A percentile compares a stretch with the other conserved stretches of the same genome.
Evolutionary conservation across 1,139 yeast species (phyloP).

Genomic region (Taiozyma sp.): DNA sequence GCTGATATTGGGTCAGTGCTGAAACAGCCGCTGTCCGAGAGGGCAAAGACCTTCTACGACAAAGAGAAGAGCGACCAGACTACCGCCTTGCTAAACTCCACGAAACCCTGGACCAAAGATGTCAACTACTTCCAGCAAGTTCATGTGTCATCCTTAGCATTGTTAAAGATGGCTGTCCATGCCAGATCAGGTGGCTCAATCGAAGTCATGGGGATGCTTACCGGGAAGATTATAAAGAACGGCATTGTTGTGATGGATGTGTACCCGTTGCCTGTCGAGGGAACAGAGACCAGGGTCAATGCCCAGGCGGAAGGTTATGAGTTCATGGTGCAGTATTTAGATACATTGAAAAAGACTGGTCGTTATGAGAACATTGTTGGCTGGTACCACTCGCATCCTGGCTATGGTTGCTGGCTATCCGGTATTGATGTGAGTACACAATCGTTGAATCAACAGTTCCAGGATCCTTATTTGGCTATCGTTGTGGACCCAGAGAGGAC

Average conservation of each 20-base stretch:
- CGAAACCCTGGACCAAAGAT: conserved; percentile 42
- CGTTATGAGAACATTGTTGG: conserved; percentile 71
- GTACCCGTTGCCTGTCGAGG: conserved; percentile 88
- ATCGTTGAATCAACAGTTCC: conserved; percentile 76
- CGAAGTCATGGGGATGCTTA: conserved; percentile 93
- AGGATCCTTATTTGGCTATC: conserved; percentile 87
- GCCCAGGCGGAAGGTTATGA: conserved; percentile 94
- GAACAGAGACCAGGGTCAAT: conserved; percentile 93
- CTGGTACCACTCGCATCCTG: conserved; percentile 97
- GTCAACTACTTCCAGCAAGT: conserved; percentile 64
- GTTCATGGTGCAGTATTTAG: conserved; percentile 83
- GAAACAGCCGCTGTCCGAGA: conserved; percentile 9
- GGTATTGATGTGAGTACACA: conserved; percentile 92
- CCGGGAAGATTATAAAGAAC: conserved; percentile 62
- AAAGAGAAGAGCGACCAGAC: conserved; percentile 8
- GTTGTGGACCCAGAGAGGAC: conserved; percentile 85
- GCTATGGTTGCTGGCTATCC: conserved; percentile 92
- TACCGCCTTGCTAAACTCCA: conserved; percentile 12
- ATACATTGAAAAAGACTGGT: conserved; percentile 50
- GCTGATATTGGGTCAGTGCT: conserved; percentile 13
- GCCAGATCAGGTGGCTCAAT: conserved; percentile 85
- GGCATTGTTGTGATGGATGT: conserved; percentile 75
- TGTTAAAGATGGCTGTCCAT: conserved; percentile 76
- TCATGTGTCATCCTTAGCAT: conserved; percentile 68
- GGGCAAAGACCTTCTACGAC: conserved; percentile 15